Base-by-base conservation (phyloP, 2,329 filamentous ascomycete genomes). In the Calonectria hawksworthii region DNA sequence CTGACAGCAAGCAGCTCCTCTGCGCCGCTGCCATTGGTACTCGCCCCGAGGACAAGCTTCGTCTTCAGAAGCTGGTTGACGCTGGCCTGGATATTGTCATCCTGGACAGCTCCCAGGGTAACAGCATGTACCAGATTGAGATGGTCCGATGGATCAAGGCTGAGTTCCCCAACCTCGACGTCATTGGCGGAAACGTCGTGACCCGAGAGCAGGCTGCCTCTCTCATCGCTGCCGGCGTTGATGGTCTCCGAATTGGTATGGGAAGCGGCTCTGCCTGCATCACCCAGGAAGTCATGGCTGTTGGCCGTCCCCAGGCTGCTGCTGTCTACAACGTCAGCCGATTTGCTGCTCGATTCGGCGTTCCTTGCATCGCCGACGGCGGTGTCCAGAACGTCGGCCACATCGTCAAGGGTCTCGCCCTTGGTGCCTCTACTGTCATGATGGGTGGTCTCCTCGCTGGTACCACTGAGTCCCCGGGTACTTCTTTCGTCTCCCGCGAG, bases 261-360 rank as follows among this genome's bases (percentile, higher is more conserved):
- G 97, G 97, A 80, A 98, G 95, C 84, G 97, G 97, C 83, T 98
- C 95, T 83, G 97, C 97, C 83, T 99, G 97, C 87, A 99, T 99
- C 82, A 99, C 97, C 72, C 97, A 99, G 88, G 97, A 99, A 88
- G 98, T 99, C 84, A 99, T 99, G 97, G 97, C 97, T 80, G 96
- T 99, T 65, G 97, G 98, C 74, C 94, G 97, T 82, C 97, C 97
- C 73, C 97, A 99, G 88, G 97, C 98, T 52, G 95, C 96, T 34
- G 93, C 97, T 54, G 96, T 99, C 74, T 96, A 94, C 89, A 95
- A 93, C 80, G 97, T 99, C 81, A 93, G 95, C 82, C 89, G 92
- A 69, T 99, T 99, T 82, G 96, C 97, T 68, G 94, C 94, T 73
- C 93, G 93, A 80, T 99, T 99, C 83, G 97, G 98, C 76, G 96